These are phyloP conservation scores for Rhinocladiella similis DNA, from an alignment of 2,329 filamentous ascomycete genomes.

Conservation along the genomic window DNA sequence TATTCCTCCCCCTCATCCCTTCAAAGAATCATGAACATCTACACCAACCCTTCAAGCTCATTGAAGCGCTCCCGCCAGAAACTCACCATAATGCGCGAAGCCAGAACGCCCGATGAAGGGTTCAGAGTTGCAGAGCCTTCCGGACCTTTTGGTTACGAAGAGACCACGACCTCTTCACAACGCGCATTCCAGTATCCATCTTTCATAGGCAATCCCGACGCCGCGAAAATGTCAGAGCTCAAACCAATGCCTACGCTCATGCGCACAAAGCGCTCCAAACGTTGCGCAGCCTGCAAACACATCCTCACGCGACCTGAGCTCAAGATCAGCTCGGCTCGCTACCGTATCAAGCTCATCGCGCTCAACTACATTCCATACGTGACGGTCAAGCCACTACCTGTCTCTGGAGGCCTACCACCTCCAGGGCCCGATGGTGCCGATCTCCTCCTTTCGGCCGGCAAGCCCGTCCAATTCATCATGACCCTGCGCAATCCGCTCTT, in stretches of 20 bases:
- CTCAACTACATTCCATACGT: constrained; percentile 84
- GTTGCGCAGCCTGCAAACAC: constrained; percentile 88
- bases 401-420: constrained; percentile 31
- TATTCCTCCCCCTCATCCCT: constrained; percentile 75
- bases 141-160: constrained; percentile 16
- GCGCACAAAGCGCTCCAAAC: constrained; percentile 89
- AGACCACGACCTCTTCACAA: constrained; percentile 24
- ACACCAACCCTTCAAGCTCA: constrained; percentile 61
- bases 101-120: constrained; percentile 69
- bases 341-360: constrained; percentile 89
- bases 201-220: constrained; percentile 39
- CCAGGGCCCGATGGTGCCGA: constrained; percentile 35
- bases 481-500: constrained; percentile 94
- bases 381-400: constrained; percentile 58
- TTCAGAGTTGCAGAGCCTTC: constrained; percentile 63
- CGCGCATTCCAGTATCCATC: constrained; percentile 50
- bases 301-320: constrained; percentile 93
- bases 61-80: constrained; percentile 66
- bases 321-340: constrained; percentile 84
- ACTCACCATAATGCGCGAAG: constrained; percentile 77
- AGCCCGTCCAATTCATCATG: constrained; percentile 74
- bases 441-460: constrained; percentile 50
- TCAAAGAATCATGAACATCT: constrained; percentile 87
- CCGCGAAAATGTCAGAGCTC: constrained; percentile 70
- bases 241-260: constrained; percentile 80